Evolutionary conservation across 139 green algal genomes (phyloP).

Genomic region (Chlamydomonas schloesseri): DNA sequence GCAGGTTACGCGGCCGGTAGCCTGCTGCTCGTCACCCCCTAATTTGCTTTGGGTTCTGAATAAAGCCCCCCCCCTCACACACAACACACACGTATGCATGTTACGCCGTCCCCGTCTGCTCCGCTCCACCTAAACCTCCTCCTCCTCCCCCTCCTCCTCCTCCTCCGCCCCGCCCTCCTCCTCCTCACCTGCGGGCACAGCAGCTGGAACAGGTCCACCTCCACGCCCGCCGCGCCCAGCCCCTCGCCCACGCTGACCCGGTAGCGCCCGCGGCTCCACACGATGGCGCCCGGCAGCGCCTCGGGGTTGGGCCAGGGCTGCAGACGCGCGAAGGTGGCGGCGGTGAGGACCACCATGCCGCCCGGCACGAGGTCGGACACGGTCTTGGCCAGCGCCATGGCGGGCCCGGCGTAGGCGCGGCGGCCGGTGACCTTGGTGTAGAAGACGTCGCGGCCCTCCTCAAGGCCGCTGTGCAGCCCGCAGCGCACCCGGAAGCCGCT

Average conservation of each 20-base stretch:
- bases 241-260: conserved; percentile 1
- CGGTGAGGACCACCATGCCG: conserved; percentile 38
- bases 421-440: conserved; percentile 26
- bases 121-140: too few relatives aligned
- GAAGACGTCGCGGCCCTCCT: conserved; percentile 14
- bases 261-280: conserved; percentile 13
- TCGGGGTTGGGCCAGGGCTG: conserved; percentile 19
- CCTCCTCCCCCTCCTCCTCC: too few relatives aligned
- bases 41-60: too few relatives aligned
- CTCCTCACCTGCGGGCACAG: neutral
- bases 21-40: too few relatives aligned
- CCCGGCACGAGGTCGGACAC: conserved; percentile 31
- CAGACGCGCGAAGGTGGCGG: conserved; percentile 9
- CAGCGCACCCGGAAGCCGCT: conserved; percentile 42
- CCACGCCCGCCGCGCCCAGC: neutral
- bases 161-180: too few relatives aligned
- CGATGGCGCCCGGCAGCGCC: conserved; percentile 24
- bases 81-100: too few relatives aligned
- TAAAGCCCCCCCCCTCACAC: too few relatives aligned
- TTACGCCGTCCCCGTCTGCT: too few relatives aligned
- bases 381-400: conserved; percentile 40
- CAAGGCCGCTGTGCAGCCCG: conserved; percentile 32
- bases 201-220: conserved; percentile 38
- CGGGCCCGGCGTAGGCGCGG: conserved; percentile 24
- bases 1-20: too few relatives aligned